A percentile compares a stretch with the other conserved stretches of the same genome.
These are phyloP conservation scores for Camellia sinensis DNA, from an alignment of 148 eudicot species.

Conservation along the genomic window DNA sequence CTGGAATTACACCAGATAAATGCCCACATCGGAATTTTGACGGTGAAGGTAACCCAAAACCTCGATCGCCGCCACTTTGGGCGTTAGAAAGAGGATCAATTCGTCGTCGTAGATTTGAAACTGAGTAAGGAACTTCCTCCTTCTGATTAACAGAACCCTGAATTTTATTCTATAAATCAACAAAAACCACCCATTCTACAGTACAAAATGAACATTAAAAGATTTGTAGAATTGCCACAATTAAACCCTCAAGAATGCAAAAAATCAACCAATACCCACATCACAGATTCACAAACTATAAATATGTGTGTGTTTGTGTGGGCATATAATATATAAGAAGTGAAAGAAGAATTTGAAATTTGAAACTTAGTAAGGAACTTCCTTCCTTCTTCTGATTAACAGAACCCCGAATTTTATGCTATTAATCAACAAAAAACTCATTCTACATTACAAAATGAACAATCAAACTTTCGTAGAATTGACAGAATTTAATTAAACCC, in stretches of 20 bases:
- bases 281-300: too few species aligned
- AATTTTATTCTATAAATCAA: slow-evolving; percentile 12
- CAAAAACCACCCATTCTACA: background rate
- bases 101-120: slow-evolving; percentile 41
- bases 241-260: too few species aligned
- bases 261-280: too few species aligned
- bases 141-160: slow-evolving; percentile 52
- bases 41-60: slow-evolving; percentile 66
- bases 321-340: too few species aligned
- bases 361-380: slow-evolving; percentile 43
- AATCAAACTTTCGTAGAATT: too few species aligned
- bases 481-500: too few species aligned
- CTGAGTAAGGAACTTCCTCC: slow-evolving; percentile 43
- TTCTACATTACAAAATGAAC: background rate
- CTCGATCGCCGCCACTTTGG: slow-evolving; percentile 27
- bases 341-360: background rate
- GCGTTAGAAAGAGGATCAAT: slow-evolving; percentile 40
- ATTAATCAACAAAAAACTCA: background rate
- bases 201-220: background rate
- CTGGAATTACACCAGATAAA: slow-evolving; percentile 54
- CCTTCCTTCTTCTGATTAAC: slow-evolving; percentile 30
- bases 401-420: slow-evolving; percentile 46
- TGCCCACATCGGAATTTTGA: slow-evolving; percentile 65
- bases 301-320: too few species aligned
- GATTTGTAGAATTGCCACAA: too few species aligned